Evolutionary conservation across 169 alveolate genomes (phyloP), one percentile per base, ranked within the genome.

Genomic region (Plasmodium inui): DNA sequence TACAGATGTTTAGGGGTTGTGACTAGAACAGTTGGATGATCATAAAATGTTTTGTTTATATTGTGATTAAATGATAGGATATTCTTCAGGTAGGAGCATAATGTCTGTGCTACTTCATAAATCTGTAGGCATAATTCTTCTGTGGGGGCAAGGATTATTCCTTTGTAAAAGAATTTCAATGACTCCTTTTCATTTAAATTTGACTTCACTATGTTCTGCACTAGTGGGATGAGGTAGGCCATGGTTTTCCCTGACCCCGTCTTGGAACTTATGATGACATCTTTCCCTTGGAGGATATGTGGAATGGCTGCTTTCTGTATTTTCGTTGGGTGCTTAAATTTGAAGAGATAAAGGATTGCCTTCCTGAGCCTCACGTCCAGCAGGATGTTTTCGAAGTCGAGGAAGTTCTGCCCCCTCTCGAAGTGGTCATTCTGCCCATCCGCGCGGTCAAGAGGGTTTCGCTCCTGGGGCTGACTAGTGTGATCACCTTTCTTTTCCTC

Each of bases 181-280:
- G 88, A 80, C 22, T 82, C 95, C 44, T 55, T 88, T 37, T 83
- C 84, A 8, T 76, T 55, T 41, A 92, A 22, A 26, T 80, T 82
- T 9, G 72, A 70, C 14, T 95, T 95, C 37, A 84, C 72, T 39
- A 95, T 57, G 19, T 57, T 76, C 78, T 93, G 95, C 1, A 88
- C 81, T 30, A 91, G 74, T 5, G 97, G 97, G 19, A 96, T 84
- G 44, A 96, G 81, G 17, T 96, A 96, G 7, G 97, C 97, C 95
- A 96, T 83, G 14, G 97, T 96, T 76, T 96, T 96, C 37, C 97
- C 97, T 22, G 97, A 96, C 26, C 97, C 97, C 1, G 97, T 96
- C 84, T 95, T 95, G 14, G 97, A 92, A 44, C 89, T 94, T 79
- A 96, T 32, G 32, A 96, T 91, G 7, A 93, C 96, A 83, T 96